phyloP scores from a whole-genome alignment of 2,329 filamentous ascomycete species.

The Fusarium proliferatum region DNA sequence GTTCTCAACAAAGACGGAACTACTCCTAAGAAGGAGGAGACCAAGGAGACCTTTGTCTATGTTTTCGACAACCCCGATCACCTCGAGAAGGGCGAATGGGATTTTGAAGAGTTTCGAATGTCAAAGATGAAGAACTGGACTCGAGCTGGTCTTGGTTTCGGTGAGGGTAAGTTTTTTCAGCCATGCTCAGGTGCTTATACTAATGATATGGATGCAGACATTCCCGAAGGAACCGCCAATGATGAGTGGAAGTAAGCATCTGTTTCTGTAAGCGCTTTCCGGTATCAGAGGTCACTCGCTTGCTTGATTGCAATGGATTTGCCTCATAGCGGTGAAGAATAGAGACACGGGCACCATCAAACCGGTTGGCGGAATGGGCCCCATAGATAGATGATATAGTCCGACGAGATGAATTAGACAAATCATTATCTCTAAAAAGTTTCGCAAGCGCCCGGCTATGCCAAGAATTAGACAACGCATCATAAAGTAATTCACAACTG shows the following conservation, averaged over 20 bases:
- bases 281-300: constrained; percentile 16
- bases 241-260: constrained; percentile 10
- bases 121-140: constrained; percentile 74
- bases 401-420: constrained; percentile 30
- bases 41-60: constrained; percentile 71
- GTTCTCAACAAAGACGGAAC: constrained; percentile 57
- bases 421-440: background rate
- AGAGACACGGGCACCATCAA: constrained; percentile 10
- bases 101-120: constrained; percentile 83
- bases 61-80: constrained; percentile 64
- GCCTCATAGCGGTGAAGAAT: constrained; percentile 31
- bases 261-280: constrained; percentile 32
- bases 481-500: background rate
- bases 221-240: constrained; percentile 31
- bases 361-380: constrained; percentile 6
- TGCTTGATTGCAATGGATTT: constrained; percentile 14
- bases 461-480: background rate
- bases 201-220: constrained; percentile 35
- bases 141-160: constrained; percentile 60
- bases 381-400: constrained; percentile 16
- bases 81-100: constrained; percentile 84
- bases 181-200: background rate
- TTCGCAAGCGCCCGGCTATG: constrained; percentile 16
- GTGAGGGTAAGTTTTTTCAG: constrained; percentile 47
- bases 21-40: constrained; percentile 54